Conservation (phyloP, 768 basidiomycete species). For the Lactarius deliciosus region DNA sequence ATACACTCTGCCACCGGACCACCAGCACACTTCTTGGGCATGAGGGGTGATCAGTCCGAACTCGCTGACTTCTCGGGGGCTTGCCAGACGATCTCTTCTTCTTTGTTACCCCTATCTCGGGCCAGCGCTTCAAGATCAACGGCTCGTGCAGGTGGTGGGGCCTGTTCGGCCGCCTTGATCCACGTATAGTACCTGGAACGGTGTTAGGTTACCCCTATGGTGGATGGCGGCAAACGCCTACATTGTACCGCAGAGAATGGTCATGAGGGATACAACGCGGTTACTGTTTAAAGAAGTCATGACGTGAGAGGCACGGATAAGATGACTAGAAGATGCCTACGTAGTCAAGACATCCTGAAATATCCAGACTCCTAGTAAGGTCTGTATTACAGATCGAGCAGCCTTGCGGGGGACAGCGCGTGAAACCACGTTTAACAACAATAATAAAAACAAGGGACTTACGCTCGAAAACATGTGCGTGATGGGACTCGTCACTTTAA, state of each 20-base stretch:
- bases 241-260: slow-evolving; percentile 71
- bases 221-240: slow-evolving; percentile 35
- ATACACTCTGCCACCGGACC: background rate
- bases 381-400: slow-evolving; percentile 81
- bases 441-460: slow-evolving; percentile 34
- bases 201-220: background rate
- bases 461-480: slow-evolving; percentile 86
- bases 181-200: slow-evolving; percentile 56
- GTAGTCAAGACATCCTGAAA: slow-evolving; percentile 72
- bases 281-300: slow-evolving; percentile 17
- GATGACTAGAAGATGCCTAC: slow-evolving; percentile 41
- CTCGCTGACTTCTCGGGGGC: slow-evolving; percentile 32
- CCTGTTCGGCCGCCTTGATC: slow-evolving; percentile 44
- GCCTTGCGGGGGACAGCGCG: slow-evolving; percentile 45
- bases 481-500: slow-evolving; percentile 79
- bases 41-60: slow-evolving; percentile 2
- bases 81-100: slow-evolving; percentile 35
- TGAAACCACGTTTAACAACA: background rate
- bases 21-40: background rate
- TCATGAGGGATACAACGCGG: slow-evolving; percentile 41
- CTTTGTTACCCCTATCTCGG: slow-evolving; percentile 29
- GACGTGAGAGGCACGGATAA: slow-evolving; percentile 8
- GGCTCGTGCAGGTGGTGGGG: slow-evolving; percentile 33
- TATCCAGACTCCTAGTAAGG: slow-evolving; percentile 71
- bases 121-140: slow-evolving; percentile 44